Evolutionary conservation across 164 flowering plant species (phyloP).

Genomic region (Aristolochia fimbriata): DNA sequence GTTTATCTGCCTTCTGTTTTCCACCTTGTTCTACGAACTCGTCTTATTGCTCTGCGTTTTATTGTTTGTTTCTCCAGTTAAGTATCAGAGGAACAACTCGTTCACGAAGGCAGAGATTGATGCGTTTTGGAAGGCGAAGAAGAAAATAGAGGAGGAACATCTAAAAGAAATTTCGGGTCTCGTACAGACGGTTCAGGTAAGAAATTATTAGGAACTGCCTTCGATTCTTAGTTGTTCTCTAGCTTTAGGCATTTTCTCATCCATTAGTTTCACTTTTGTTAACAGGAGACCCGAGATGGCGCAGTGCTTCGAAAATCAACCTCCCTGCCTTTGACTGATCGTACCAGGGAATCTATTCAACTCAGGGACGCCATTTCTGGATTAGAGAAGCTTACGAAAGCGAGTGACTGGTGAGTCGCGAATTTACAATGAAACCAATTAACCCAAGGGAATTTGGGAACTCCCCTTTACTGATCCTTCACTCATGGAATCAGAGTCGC

Average conservation of each 20-base stretch:
- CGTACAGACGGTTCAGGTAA: slow-evolving; percentile 12
- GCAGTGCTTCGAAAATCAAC: slow-evolving; percentile 24
- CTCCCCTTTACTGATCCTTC: not conserved
- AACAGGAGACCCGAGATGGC: slow-evolving; percentile 17
- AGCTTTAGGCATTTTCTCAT: too few relatives aligned
- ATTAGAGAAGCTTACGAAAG: slow-evolving; percentile 21
- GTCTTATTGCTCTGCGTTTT: not conserved
- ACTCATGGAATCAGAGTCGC: not conserved
- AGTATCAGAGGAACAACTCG: slow-evolving; percentile 48
- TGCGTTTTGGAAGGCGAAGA: slow-evolving; percentile 59
- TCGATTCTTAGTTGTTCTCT: not conserved
- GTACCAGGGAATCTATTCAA: slow-evolving; percentile 7
- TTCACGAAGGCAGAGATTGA: slow-evolving; percentile 67
- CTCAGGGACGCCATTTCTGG: slow-evolving; percentile 12
- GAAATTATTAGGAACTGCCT: not conserved
- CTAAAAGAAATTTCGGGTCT: slow-evolving; percentile 26
- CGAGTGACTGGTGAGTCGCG: slow-evolving; percentile 37
- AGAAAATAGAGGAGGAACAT: slow-evolving; percentile 53
- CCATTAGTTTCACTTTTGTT: not conserved
- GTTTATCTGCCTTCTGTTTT: too few relatives aligned
- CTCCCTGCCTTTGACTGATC: slow-evolving; percentile 26
- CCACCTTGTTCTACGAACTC: not conserved
- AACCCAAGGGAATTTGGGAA: too few relatives aligned
- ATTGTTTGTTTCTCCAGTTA: slow-evolving; percentile 25
- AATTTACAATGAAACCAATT: too few relatives aligned